Evolutionary conservation across 768 basidiomycete species (phyloP).

Genomic region (Cystofilobasidium bisporidii): DNA sequence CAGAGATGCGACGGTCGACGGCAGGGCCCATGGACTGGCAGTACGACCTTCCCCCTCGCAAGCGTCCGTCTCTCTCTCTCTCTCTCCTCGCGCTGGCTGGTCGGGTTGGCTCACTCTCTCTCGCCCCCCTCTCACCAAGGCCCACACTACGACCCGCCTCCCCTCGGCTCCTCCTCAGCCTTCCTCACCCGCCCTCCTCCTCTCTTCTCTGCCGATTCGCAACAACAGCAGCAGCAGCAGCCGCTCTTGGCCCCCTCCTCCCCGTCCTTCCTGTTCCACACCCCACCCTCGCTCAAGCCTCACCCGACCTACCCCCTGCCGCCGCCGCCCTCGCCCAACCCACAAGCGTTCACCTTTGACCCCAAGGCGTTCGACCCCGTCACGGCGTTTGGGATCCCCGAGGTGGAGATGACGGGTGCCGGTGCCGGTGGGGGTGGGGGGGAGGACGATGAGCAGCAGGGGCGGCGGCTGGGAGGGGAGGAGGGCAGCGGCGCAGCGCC

Average conservation of each 20-base stretch:
- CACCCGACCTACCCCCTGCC: background rate
- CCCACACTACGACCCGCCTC: conserved; percentile 20
- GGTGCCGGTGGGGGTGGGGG: background rate
- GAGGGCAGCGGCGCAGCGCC: background rate
- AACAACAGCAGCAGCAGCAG: background rate
- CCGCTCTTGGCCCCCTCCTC: conserved; percentile 4
- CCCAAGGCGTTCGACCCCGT: conserved; percentile 8
- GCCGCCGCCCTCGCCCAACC: no score
- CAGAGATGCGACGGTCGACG: conserved; percentile 12
- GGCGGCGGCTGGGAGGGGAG: background rate
- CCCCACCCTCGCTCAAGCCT: background rate
- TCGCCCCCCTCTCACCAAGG: conserved; percentile 10
- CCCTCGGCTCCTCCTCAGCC: background rate
- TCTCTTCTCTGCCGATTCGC: no score
- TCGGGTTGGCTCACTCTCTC: background rate
- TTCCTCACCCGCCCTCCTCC: background rate
- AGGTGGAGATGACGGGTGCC: conserved; percentile 16
- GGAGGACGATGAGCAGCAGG: background rate
- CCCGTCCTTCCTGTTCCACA: conserved; percentile 26
- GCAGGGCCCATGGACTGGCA: conserved; percentile 26
- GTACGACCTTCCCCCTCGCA: background rate
- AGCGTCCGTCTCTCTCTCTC: conserved; percentile 17
- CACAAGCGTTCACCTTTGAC: conserved; percentile 6
- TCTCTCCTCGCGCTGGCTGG: background rate
- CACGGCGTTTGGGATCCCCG: conserved; percentile 18